A percentile compares a stretch with the other conserved stretches of the same genome.
These are phyloP conservation scores for Fragaria ananassa DNA, from an alignment of 306 rosid species.

Conservation along the genomic window DNA sequence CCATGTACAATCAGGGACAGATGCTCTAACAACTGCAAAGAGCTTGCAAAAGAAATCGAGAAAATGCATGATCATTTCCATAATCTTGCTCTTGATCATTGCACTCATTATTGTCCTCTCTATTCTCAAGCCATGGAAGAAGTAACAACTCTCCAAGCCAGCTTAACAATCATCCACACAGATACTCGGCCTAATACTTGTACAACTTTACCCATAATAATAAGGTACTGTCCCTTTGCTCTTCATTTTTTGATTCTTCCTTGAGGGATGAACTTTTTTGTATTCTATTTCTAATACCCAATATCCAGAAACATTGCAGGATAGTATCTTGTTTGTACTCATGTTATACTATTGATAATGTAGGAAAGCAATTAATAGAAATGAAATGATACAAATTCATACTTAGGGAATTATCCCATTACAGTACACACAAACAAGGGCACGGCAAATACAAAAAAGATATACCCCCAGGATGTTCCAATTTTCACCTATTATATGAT, in stretches of 20 bases:
- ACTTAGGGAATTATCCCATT: conserved; percentile 3
- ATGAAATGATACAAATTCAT: not conserved
- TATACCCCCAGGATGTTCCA: conserved; percentile 18
- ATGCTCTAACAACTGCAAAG: conserved; percentile 70
- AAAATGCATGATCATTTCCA: conserved; percentile 83
- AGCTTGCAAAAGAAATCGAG: conserved; percentile 71
- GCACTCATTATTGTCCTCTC: conserved; percentile 62
- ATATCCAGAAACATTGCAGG: not conserved
- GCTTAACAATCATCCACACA: not conserved
- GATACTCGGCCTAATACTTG: not conserved
- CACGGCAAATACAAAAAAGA: conserved; percentile 13
- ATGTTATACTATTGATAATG: not conserved
- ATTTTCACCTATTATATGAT: conserved; percentile 9
- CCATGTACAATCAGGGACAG: conserved; percentile 63
- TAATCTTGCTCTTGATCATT: conserved; percentile 57
- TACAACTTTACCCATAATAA: not conserved
- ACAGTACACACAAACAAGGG: conserved; percentile 8
- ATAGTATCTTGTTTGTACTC: not conserved
- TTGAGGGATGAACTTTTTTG: not conserved
- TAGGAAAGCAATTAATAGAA: not conserved
- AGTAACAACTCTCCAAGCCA: not conserved
- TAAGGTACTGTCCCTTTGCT: not conserved
- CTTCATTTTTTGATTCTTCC: conserved; percentile 2
- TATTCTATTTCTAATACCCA: not conserved
- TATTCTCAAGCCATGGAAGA: conserved; percentile 68